Base-by-base conservation (phyloP, 352 stramenopile species). In the Aphanomyces astaci region DNA sequence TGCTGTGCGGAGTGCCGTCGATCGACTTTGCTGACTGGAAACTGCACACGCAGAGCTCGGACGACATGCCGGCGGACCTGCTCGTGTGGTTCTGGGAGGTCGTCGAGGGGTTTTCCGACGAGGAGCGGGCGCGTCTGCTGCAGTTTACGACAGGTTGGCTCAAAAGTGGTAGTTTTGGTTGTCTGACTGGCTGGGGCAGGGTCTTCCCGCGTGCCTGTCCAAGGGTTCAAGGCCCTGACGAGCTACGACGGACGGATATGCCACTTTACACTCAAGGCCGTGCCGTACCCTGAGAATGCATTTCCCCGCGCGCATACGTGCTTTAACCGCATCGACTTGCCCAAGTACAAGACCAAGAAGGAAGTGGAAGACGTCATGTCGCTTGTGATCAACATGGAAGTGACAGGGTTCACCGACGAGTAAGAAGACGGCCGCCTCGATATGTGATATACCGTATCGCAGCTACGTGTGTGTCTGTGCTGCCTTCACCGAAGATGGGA, bases 311-410 rank as follows among this genome's bases (percentile, higher is more conserved):
- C 76, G 4, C 64, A 81, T 66, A 82, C 76, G 62, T 82, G 76
- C 70, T 82, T 82, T 51, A 82, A 82, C 67, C 74, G 76, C 54
- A 97, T 98, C 74, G 92, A 98, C 76, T 73, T 98, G 22, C 90
- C 92, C 32, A 64, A 97, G 45, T 98, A 98, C 77, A 92, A 95
- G 52, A 82, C 72, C 22, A 97, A 94, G 77, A 84, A 90, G 63
- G 88, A 98, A 63, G 73, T 98, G 11, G 80, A 96, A 63, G 86
- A 98, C 69, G 94, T 96, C 65, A 77, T 98, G 39, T 95, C 88
- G 66, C 81, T 98, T 63, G 92, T 94, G 15, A 96, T 98, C 56
- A 96, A 95, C 63, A 98, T 98, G 92, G 90, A 97, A 72, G 78
- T 92, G 66, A 97, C 91, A 45, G 92, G 94, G 55, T 98, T 98